Conservation (phyloP, 768 basidiomycete species). For the Lactarius evosmus region DNA sequence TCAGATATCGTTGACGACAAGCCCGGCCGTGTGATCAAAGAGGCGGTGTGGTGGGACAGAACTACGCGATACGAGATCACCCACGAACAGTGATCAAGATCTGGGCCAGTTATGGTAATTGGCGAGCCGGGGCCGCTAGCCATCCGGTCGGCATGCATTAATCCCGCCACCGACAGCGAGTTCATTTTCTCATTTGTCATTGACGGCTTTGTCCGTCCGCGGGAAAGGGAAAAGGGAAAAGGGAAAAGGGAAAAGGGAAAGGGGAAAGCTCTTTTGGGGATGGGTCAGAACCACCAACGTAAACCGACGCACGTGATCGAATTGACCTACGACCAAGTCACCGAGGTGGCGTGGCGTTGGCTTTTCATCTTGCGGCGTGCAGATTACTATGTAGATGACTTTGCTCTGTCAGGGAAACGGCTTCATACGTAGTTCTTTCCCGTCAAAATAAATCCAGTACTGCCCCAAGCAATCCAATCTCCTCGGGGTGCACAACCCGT, state of each 20-base stretch:
- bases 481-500: conserved; percentile 2
- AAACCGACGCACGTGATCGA: conserved; percentile 7
- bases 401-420: not conserved
- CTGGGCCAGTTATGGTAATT: not conserved
- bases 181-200: conserved; percentile 10
- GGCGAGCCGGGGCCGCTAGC: not conserved
- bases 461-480: not conserved
- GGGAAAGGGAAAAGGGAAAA: not conserved
- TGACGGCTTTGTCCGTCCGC: conserved; percentile 14
- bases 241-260: conserved; percentile 7
- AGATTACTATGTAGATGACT: conserved; percentile 3
- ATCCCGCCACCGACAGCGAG: conserved; percentile 2
- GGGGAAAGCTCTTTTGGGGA: conserved; percentile 11
- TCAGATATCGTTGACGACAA: conserved; percentile 24
- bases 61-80: conserved; percentile 2
- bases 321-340: conserved; percentile 2
- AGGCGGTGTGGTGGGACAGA: not conserved
- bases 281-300: too few species aligned
- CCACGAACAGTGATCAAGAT: not conserved
- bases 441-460: conserved; percentile 2
- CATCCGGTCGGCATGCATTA: conserved; percentile 18
- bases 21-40: conserved; percentile 2
- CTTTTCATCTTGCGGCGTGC: conserved; percentile 3
- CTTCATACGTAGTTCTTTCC: conserved; percentile 16
- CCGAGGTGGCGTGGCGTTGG: conserved; percentile 3